Evolutionary conservation across 139 green algal species (phyloP), one percentile per base, ranked within the genome.

Genomic region (Chlamydomonas eustigma): DNA sequence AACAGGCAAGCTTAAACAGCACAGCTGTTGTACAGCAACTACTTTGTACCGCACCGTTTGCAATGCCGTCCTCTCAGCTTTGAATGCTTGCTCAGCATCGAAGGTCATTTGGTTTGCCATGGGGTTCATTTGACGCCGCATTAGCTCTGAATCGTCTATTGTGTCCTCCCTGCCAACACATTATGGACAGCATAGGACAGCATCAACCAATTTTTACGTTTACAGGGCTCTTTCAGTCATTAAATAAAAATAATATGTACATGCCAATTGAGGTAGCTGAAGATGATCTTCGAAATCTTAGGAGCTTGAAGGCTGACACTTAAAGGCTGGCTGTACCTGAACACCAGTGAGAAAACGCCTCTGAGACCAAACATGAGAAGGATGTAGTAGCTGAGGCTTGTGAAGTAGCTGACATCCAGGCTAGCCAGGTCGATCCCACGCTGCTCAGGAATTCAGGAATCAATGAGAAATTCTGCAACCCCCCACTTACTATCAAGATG

Each of bases 361-460:
- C 91, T 79, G 38, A 91, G 81, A 22, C 92, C 81, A 82, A 97
- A 97, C 37, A 97, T 85, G 75, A 96, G 83, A 39, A 97, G 85
- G 71, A 97, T 92, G 86, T 97, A 97, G 83, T 92, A 97, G 25
- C 91, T 96, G 22, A 97, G 85, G 37, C 76, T 88, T 32, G 93
- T 96, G 86, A 97, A 93, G 87, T 97, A 97, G 38, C 86, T 90
- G 25, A 95, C 90, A 70, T 97, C 92, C 65, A 97, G 83, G 33
- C 84, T 88, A 3, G 85, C 77, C 32, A 97, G 81, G 81, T 97
- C 93, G 50, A 97, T 92, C 38, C 93, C 93, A 31, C 91, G 82
- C 88, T 97, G 90, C 18, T n/a, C n/a, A n/a, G n/a, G n/a, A n/a
- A n/a, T n/a, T n/a, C n/a, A n/a, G n/a, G n/a, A n/a, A n/a, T n/a